These are phyloP conservation scores for Dendrobium nobile DNA, from an alignment of 106 monocot species.

Conservation along the genomic window DNA sequence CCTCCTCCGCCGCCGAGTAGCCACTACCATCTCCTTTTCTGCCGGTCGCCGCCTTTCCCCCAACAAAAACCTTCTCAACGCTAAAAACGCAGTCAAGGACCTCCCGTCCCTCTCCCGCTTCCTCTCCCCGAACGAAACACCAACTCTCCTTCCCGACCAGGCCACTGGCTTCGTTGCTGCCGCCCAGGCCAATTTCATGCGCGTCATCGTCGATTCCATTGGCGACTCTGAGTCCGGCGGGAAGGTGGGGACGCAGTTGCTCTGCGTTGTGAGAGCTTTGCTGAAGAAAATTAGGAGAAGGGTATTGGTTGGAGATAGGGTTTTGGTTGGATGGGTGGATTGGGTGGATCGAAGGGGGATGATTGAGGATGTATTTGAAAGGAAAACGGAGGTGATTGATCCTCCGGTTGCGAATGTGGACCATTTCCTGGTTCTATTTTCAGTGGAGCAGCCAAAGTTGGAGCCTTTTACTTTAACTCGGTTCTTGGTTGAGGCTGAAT, in stretches of 20 bases:
- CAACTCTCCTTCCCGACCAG: slow-evolving; percentile 57
- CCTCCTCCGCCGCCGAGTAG: not conserved
- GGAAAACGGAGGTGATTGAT: slow-evolving; percentile 60
- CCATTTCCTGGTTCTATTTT: slow-evolving; percentile 65
- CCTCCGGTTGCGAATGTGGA: slow-evolving; percentile 88
- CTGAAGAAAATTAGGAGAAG: slow-evolving; percentile 83
- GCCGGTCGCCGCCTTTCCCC: slow-evolving; percentile 11
- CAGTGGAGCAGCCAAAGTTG: slow-evolving; percentile 62
- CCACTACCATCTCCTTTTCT: slow-evolving; percentile 11
- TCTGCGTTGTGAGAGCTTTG: slow-evolving; percentile 81
- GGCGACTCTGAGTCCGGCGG: not conserved
- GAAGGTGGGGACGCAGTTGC: slow-evolving; percentile 51
- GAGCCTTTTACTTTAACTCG: slow-evolving; percentile 74
- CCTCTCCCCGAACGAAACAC: not conserved
- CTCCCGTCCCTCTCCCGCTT: slow-evolving; percentile 8
- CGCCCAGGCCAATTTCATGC: slow-evolving; percentile 95
- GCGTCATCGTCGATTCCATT: slow-evolving; percentile 50
- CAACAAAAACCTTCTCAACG: slow-evolving; percentile 47
- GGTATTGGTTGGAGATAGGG: slow-evolving; percentile 84
- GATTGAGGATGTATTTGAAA: slow-evolving; percentile 70
- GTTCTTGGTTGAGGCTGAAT: slow-evolving; percentile 94
- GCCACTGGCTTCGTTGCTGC: slow-evolving; percentile 81
- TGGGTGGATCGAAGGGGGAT: slow-evolving; percentile 78
- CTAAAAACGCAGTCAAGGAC: slow-evolving; percentile 30
- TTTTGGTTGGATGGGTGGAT: slow-evolving; percentile 70